Base-by-base conservation (phyloP, 2,329 filamentous ascomycete species). In the Cryphonectria radicalis region DNA sequence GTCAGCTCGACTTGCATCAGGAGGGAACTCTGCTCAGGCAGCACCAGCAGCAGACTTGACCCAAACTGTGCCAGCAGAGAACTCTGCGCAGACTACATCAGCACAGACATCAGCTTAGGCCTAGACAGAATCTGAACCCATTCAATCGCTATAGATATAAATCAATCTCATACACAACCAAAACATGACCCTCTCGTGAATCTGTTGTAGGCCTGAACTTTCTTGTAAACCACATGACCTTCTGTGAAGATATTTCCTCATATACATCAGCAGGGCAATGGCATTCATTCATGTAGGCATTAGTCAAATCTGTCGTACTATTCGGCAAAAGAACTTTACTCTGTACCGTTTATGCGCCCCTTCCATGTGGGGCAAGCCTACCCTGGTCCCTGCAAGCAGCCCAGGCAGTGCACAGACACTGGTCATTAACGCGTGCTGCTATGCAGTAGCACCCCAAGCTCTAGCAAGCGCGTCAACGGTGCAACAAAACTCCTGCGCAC, bases 381-480 rank as follows among this genome's bases (percentile, higher is more conserved):
- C 42, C 63, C 43, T 65, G 63, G 32, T 65, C 63, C 63, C 63
- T 65, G 63, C 63, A 40, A 28, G 43, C 25, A 22, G 22, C 37
- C 42, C 43, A 25, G 40, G 43, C 25, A 37, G 35, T 62, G 63
- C 63, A 46, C 37, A 40, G n/a, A 42, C 62, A 19, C 63, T 35
- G 43, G 42, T 43, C 63, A 65, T 65, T 65, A 65, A 64, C 40
- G 43, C 63, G 42, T 32, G 63, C 42, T 40, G 32, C 17, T 62
- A 13, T 11, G 28, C 37, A 32, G 42, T 28, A 64, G 62, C 40
- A 46, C 42, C 40, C 62, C 35, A 46, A 64, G 62, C 62, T 64
- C 37, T 63, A 63, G 25, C 60, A 63, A 42, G 37, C 60, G 37
- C 63, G 63, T 65, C 63, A 17, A 53, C 7, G 25, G 43, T 65